Conservation (phyloP, 2,329 filamentous ascomycete genomes). For the Venturiaceae sp. region DNA sequence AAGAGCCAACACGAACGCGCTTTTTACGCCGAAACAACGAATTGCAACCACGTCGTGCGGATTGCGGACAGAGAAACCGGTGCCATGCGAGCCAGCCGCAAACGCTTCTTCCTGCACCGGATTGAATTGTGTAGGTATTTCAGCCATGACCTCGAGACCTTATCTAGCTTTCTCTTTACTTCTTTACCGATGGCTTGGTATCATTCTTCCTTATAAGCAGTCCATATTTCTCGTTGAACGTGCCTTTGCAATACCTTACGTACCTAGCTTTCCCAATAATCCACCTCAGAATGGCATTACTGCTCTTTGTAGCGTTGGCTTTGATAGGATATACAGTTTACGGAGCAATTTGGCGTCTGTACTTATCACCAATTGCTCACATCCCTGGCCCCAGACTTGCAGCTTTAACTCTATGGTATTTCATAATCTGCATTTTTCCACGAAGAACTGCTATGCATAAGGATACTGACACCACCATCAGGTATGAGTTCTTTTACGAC, state of each 20-base stretch:
- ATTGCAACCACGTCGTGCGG: too few species aligned
- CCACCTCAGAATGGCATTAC: not conserved
- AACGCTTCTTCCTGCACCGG: too few species aligned
- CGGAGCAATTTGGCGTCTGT: conserved; percentile 7
- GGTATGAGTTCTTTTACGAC: conserved; percentile 21
- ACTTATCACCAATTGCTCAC: not conserved
- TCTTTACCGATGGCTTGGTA: not conserved
- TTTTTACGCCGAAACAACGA: too few species aligned
- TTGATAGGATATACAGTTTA: conserved; percentile 7
- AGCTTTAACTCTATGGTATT: conserved; percentile 7
- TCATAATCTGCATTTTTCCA: conserved; percentile 9
- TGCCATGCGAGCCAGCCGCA: too few species aligned
- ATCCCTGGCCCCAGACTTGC: conserved; percentile 9
- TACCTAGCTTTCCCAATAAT: not conserved
- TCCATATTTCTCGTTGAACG: too few species aligned
- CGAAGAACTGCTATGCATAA: too few species aligned
- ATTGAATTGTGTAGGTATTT: not conserved
- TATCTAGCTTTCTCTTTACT: not conserved
- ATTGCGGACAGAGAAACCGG: too few species aligned
- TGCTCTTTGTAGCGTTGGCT: not conserved
- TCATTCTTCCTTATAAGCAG: not conserved
- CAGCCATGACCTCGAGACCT: not conserved
- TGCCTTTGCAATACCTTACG: too few species aligned
- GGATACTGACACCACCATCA: conserved; percentile 12
- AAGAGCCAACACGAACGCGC: not conserved